These are phyloP conservation scores for Bolboschoenus planiculmis DNA, from an alignment of 176 grass and related monocot genomes.

Conservation along the genomic window DNA sequence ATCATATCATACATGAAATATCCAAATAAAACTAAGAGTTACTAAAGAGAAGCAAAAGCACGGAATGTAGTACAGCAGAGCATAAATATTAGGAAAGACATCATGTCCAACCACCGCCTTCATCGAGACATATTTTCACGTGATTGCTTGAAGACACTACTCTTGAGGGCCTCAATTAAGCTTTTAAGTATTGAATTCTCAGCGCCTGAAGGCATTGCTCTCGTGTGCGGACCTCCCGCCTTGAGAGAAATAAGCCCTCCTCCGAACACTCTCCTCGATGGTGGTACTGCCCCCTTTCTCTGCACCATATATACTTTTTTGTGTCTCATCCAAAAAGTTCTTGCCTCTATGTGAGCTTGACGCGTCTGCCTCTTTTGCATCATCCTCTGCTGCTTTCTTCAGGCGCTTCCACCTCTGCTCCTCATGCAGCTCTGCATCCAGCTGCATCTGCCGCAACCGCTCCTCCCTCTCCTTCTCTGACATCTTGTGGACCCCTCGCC, in stretches of 20 bases:
- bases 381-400: conserved; percentile 72
- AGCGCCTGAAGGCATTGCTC: conserved; percentile 81
- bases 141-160: neutral
- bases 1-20: neutral
- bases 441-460: conserved; percentile 63
- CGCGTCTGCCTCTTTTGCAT: conserved; percentile 37
- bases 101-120: neutral
- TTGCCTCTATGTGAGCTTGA: conserved; percentile 53
- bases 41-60: neutral
- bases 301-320: conserved; percentile 80
- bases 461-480: conserved; percentile 84
- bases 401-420: conserved; percentile 85
- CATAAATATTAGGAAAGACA: neutral
- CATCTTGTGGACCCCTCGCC: conserved; percentile 62
- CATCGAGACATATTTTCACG: neutral
- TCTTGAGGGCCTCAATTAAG: neutral
- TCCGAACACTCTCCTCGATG: conserved; percentile 88
- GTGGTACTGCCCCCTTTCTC: conserved; percentile 75
- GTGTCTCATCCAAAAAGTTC: conserved; percentile 69
- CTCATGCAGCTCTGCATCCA: conserved; percentile 75
- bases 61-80: neutral
- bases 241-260: conserved; percentile 78
- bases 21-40: neutral
- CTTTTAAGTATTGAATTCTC: neutral
- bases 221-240: conserved; percentile 59